phyloP scores from a whole-genome alignment of 2,329 filamentous ascomycete genomes.

The Neofusicoccum kwambonambiense region DNA sequence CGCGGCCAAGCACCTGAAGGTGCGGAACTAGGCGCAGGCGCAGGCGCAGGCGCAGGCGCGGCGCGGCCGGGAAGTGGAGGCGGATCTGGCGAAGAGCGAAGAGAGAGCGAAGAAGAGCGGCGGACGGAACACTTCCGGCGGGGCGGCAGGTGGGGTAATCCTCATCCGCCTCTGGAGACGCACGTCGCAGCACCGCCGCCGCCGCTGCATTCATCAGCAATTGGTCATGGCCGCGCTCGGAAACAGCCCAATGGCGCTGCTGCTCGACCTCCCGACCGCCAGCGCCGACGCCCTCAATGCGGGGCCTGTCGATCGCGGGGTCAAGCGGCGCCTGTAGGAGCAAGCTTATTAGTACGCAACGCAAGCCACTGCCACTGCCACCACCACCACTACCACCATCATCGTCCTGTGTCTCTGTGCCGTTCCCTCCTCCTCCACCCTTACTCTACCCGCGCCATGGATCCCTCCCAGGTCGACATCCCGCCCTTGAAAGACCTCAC shows the following conservation, averaged over 20 bases:
- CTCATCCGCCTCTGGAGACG: too few species aligned
- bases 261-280: background rate
- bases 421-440: background rate
- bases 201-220: conserved; percentile 12
- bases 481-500: conserved; percentile 68
- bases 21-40: background rate
- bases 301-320: conserved; percentile 16
- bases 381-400: too few species aligned
- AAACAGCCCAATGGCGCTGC: background rate
- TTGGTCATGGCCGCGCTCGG: background rate
- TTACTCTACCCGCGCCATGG: conserved; percentile 32
- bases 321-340: conserved; percentile 9
- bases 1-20: conserved; percentile 34
- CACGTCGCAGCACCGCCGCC: too few species aligned
- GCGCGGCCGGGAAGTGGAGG: background rate
- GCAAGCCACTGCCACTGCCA: too few species aligned
- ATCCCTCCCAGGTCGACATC: conserved; percentile 44
- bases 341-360: background rate
- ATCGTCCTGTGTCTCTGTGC: too few species aligned
- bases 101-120: background rate
- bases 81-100: background rate
- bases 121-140: conserved; percentile 14
- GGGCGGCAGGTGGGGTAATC: background rate
- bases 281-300: conserved; percentile 6
- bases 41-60: background rate